These are phyloP conservation scores for Rhizophagus clarus DNA, from an alignment of 192 early-diverging fungal species.

Conservation along the genomic window DNA sequence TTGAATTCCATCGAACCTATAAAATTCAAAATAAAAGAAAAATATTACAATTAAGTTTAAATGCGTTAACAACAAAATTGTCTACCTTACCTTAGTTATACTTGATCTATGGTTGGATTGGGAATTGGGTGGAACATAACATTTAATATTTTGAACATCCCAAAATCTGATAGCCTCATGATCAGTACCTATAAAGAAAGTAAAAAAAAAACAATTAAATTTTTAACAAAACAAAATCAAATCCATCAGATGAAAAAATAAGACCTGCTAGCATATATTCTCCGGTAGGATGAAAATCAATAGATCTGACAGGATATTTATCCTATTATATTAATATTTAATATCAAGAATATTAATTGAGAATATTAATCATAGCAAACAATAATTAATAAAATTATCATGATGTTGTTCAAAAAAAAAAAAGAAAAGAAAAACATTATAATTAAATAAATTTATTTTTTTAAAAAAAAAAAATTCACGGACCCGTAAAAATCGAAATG, in stretches of 20 bases:
- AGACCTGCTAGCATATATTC: slow-evolving; percentile 78
- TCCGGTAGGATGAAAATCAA: slow-evolving; percentile 92
- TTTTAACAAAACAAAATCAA: neutral
- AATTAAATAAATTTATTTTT: too few species aligned
- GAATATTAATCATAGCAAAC: too few species aligned
- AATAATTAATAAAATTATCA: too few species aligned
- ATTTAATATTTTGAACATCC: slow-evolving; percentile 84
- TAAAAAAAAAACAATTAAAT: neutral
- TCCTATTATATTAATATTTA: slow-evolving; percentile 49
- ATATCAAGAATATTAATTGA: neutral
- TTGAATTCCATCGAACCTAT: slow-evolving; percentile 67
- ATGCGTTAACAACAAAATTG: neutral
- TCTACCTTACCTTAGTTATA: slow-evolving; percentile 45
- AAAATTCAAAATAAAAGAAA: slow-evolving; percentile 37
- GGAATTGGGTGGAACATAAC: slow-evolving; percentile 65
- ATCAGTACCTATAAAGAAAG: slow-evolving; percentile 68
- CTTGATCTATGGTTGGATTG: slow-evolving; percentile 51
- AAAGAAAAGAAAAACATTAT: too few species aligned
- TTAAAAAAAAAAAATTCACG: too few species aligned
- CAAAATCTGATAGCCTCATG: slow-evolving; percentile 80
- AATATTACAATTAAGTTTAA: neutral
- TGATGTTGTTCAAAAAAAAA: too few species aligned
- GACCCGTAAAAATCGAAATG: slow-evolving; percentile 81
- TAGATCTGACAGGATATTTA: slow-evolving; percentile 73
- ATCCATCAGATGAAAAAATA: neutral